Conservation (phyloP, 2,329 filamentous ascomycete genomes). For the Amphichorda felina region DNA sequence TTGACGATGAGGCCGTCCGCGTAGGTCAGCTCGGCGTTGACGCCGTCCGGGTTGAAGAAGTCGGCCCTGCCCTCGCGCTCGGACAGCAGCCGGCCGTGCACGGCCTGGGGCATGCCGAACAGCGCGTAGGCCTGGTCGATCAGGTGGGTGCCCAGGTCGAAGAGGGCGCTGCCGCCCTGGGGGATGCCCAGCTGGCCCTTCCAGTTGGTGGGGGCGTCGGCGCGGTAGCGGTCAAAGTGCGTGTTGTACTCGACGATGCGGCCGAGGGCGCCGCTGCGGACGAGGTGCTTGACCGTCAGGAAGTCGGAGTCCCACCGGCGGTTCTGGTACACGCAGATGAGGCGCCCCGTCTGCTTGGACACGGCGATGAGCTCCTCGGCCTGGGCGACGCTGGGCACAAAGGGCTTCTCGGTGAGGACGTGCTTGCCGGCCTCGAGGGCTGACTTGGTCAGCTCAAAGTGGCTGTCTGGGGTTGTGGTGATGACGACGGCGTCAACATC, state of each 20-base stretch:
- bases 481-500: conserved; percentile 59
- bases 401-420: conserved; percentile 74
- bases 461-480: conserved; percentile 59
- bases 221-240: conserved; percentile 67
- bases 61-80: conserved; percentile 41
- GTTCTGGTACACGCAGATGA: conserved; percentile 64
- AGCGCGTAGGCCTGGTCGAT: conserved; percentile 63
- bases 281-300: conserved; percentile 51
- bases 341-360: conserved; percentile 34
- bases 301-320: conserved; percentile 72
- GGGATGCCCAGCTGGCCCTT: conserved; percentile 48
- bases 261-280: conserved; percentile 49
- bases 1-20: conserved; percentile 50
- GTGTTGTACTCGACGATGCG: conserved; percentile 68
- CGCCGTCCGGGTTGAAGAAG: conserved; percentile 41
- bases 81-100: conserved; percentile 57
- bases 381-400: conserved; percentile 59
- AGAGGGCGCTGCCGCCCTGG: conserved; percentile 56
- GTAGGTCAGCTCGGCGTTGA: conserved; percentile 58
- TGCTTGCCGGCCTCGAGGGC: conserved; percentile 63
- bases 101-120: conserved; percentile 55
- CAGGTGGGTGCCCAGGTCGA: conserved; percentile 65
- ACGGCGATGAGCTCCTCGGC: conserved; percentile 49
- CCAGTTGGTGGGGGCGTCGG: conserved; percentile 50
- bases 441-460: conserved; percentile 52